Base-by-base conservation (phyloP, 2,329 filamentous ascomycete species). In the Erysiphe pulchra region DNA sequence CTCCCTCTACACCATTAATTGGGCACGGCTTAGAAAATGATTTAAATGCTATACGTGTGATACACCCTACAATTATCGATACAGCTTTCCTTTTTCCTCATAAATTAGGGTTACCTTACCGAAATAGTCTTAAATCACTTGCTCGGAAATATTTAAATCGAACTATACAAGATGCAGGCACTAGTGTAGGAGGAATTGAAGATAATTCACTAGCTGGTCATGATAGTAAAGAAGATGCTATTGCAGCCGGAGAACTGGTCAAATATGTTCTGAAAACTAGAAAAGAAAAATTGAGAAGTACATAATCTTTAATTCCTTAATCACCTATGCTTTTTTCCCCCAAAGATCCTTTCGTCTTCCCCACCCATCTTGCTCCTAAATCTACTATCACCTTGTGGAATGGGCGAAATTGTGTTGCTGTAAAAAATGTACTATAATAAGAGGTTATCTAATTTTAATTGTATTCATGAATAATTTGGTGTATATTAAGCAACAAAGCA, bases 11-110 rank as follows among this genome's bases (percentile, higher is more conserved):
- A 0, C 81, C 86, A 0, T 63, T 98, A 0, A 81, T 98, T 42
- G 90, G 90, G 0, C 90, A 98, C 59, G 86, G 84, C 0, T 73
- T 95, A 9, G 90, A 98, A 56, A 98, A 98, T 57, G 90, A 98
- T 55, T 70, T 98, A 46, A 94, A 93, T 57, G 73, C 78, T 2
- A 68, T 79, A 37, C 79, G 87, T 33, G 70, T 95, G 44, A 76
- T 93, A 40, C 90, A 95, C 54, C 81, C 80, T 0, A 80, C 72
- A 0, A 68, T 94, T 46, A 71, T 94, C 54, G 87, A 95, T 59
- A 94, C 86, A 0, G 75, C 84, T 0, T 62, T 94, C 0, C 68
- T 94, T 0, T 98, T 74, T 58, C 85, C 86, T 0, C 84, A 92
- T 56, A 73, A 68, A 13, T 66, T 65, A 14, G 84, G 85, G 1